Evolutionary conservation across 768 basidiomycete genomes (phyloP).

Genomic region (Rhodotorula sphaerocarpa): DNA sequence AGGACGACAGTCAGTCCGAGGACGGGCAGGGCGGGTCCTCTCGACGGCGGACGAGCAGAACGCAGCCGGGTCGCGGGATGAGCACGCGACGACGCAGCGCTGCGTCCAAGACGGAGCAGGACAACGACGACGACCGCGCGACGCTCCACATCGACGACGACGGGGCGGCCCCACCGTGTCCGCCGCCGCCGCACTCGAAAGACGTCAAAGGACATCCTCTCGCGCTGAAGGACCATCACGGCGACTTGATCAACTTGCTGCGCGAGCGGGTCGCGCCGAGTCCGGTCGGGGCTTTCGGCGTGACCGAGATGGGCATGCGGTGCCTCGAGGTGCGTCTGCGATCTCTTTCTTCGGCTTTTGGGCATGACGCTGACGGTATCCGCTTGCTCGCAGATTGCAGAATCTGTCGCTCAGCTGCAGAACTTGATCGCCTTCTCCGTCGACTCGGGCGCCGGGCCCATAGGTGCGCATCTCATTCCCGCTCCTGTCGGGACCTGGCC

Average conservation of each 20-base stretch:
- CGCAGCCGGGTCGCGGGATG: constrained; percentile 7
- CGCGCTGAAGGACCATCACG: neutral
- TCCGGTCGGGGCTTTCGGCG: constrained; percentile 32
- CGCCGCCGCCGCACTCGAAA: too few relatives aligned
- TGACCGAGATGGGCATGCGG: constrained; percentile 34
- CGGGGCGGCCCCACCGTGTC: too few relatives aligned
- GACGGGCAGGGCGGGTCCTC: neutral
- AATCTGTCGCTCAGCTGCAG: constrained; percentile 35
- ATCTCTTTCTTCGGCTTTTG: too few relatives aligned
- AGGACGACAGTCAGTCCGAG: too few relatives aligned
- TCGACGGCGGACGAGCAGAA: too few relatives aligned
- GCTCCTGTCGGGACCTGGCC: too few relatives aligned
- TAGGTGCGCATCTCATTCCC: constrained; percentile 15
- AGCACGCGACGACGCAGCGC: constrained; percentile 17
- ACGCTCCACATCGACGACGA: neutral
- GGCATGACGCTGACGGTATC: neutral
- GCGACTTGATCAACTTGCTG: neutral
- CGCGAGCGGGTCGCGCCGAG: constrained; percentile 5
- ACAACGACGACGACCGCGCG: neutral
- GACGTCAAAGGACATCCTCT: too few relatives aligned
- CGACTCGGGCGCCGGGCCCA: constrained; percentile 20
- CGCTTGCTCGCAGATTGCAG: constrained; percentile 22
- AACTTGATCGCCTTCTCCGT: constrained; percentile 31
- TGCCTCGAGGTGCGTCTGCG: constrained; percentile 28
- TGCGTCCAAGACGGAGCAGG: constrained; percentile 7